Conservation (phyloP, 2,329 filamentous ascomycete species). For the Ploettnerulaceae sp. region DNA sequence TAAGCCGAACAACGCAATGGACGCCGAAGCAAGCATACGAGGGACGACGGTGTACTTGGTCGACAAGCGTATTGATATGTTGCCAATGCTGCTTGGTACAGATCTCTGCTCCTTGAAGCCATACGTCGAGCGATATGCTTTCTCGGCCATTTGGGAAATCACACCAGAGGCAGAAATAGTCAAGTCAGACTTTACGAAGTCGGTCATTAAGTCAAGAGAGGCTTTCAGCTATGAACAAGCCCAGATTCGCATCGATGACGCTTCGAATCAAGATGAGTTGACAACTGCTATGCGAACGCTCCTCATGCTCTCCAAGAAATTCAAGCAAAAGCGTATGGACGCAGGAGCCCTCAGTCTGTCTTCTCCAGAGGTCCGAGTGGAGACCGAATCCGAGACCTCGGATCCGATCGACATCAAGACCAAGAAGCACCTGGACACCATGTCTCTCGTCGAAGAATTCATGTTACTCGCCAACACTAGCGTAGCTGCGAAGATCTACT, state of each 20-base stretch:
- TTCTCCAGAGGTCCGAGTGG: conserved; percentile 95
- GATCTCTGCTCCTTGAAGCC: conserved; percentile 96
- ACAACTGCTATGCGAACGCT: conserved; percentile 85
- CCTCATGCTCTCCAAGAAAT: conserved; percentile 82
- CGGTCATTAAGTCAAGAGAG: conserved; percentile 92
- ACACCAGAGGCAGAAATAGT: conserved; percentile 81
- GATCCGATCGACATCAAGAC: conserved; percentile 96
- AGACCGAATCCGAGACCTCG: conserved; percentile 91
- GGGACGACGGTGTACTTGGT: conserved; percentile 97
- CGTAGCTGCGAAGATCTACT: conserved; percentile 85
- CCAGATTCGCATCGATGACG: conserved; percentile 88
- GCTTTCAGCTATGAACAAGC: conserved; percentile 98
- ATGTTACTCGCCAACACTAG: conserved; percentile 98
- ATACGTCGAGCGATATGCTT: conserved; percentile 90
- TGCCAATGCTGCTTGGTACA: conserved; percentile 92
- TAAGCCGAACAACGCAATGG: conserved; percentile 95
- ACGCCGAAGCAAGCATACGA: conserved; percentile 85
- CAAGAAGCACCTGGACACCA: conserved; percentile 89
- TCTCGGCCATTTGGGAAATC: conserved; percentile 85
- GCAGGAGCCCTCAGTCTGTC: conserved; percentile 92
- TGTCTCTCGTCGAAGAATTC: conserved; percentile 97
- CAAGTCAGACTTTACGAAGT: conserved; percentile 86
- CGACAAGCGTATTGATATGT: conserved; percentile 99
- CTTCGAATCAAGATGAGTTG: conserved; percentile 79
- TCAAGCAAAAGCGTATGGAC: conserved; percentile 93